These are phyloP conservation scores for Colletotrichum sidae DNA, from an alignment of 2,329 filamentous ascomycete species.

Conservation along the genomic window DNA sequence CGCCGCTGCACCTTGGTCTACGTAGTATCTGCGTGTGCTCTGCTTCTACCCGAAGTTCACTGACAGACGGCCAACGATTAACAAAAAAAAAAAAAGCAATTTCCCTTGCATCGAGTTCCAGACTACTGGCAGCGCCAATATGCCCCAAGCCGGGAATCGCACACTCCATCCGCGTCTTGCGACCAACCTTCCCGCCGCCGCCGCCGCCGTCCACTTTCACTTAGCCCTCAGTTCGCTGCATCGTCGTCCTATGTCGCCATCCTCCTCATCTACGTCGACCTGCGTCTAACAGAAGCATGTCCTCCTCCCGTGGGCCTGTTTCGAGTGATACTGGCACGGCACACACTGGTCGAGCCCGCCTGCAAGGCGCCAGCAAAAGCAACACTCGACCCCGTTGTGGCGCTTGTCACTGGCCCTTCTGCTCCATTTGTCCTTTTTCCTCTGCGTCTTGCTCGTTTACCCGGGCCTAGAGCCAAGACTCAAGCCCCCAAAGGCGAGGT, in stretches of 20 bases:
- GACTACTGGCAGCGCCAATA: slow-evolving; percentile 1
- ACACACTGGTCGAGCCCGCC: slow-evolving; percentile 9
- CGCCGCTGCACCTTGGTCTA: background rate
- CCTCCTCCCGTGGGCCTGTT: background rate
- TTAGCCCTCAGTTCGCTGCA: background rate
- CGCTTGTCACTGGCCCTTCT: slow-evolving; percentile 25
- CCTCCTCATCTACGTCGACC: background rate
- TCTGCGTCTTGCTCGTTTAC: slow-evolving; percentile 1
- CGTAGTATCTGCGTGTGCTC: background rate
- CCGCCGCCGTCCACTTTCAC: background rate
- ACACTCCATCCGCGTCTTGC: background rate
- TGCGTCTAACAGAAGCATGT: too few species aligned
- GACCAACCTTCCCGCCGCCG: background rate
- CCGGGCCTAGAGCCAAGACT: slow-evolving; percentile 5
- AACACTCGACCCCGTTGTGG: slow-evolving; percentile 27
- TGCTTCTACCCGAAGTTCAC: background rate
- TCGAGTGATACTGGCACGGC: slow-evolving; percentile 21
- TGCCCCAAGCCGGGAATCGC: slow-evolving; percentile 6
- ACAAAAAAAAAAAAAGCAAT: slow-evolving; percentile 10
- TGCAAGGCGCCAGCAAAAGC: slow-evolving; percentile 33
- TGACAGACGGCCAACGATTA: background rate
- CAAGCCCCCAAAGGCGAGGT: slow-evolving; percentile 6
- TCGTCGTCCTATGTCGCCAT: slow-evolving; percentile 5
- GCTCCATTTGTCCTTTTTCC: background rate
- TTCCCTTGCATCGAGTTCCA: slow-evolving; percentile 5